Evolutionary conservation across 768 basidiomycete species (phyloP).

Genomic region (Auricularia sp.): DNA sequence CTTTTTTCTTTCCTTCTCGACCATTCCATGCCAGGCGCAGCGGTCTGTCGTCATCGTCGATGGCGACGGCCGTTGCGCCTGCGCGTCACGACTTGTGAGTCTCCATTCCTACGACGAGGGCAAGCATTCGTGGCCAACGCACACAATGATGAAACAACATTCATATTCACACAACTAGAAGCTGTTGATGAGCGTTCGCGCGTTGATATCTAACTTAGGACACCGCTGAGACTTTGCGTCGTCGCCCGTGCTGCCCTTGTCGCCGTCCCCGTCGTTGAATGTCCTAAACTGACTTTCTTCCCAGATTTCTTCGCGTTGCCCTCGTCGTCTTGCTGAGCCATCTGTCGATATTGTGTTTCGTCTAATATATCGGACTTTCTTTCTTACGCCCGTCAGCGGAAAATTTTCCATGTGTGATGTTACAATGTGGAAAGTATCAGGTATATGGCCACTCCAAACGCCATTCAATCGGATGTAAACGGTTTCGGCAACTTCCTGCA

Average conservation of each 20-base stretch:
- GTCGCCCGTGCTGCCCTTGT: background rate
- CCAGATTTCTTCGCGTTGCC: background rate
- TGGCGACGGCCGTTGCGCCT: background rate
- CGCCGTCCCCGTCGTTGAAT: background rate
- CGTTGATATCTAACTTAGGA: slow-evolving; percentile 1
- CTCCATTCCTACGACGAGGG: background rate
- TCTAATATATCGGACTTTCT: background rate
- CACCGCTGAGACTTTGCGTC: background rate
- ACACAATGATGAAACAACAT: background rate
- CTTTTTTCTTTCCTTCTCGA: background rate
- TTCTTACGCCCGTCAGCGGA: background rate
- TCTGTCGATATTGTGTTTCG: background rate
- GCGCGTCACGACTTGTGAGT: background rate
- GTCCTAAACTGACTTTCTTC: background rate
- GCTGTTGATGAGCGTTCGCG: slow-evolving; percentile 1
- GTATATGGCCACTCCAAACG: too few relatives aligned
- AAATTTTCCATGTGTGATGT: too few relatives aligned
- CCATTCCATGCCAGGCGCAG: background rate
- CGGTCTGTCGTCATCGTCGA: background rate
- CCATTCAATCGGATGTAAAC: too few relatives aligned
- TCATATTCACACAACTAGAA: slow-evolving; percentile 1
- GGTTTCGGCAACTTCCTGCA: too few relatives aligned
- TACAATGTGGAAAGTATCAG: too few relatives aligned
- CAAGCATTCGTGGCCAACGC: background rate
- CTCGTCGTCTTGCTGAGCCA: background rate